Base-by-base conservation (phyloP, 768 basidiomycete species). In the Boletus pseudopeckii region DNA sequence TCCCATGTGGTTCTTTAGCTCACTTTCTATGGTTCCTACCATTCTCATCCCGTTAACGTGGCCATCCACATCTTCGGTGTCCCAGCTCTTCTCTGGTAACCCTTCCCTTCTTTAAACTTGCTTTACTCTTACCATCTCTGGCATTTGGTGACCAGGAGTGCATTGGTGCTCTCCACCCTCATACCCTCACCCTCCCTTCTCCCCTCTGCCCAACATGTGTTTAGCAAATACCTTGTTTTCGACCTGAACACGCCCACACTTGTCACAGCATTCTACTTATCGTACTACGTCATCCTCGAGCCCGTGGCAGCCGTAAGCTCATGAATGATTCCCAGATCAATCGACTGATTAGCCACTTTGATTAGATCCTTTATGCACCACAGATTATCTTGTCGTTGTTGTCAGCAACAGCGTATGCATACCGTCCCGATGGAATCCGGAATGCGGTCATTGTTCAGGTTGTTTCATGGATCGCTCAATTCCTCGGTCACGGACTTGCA, bases 11-110 rank as follows among this genome's bases (percentile, higher is more conserved):
- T 36, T 54, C 55, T 48, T 24, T 56, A 97, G 92, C 80, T 98
- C 65, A 77, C 86, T 24, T 96, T 96, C 77, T 98, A 98, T 69
- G 92, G 92, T 18, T 86, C 92, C 47, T 97, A 97, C 72, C 94
- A 97, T 71, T 77, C 83, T 15, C 86, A 96, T 69, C 82, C 82
- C 26, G 72, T 83, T 57, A 98, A 98, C 69, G 73, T 98, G 59
- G 70, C 80, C 50, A 91, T 98, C 57, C 96, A 98, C 70, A 76
- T 94, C 61, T 64, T 90, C 55, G 92, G 84, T 59, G 92, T 96
- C 13, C 94, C 94, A 7, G 65, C 88, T 54, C 78, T 97, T 56
- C 67, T 92, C 52, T 98, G 92, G 93, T 89, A 61, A 55, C 42
- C 46, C 43, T 59, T 53, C 36, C 56, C 41, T 59, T 53, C 41